Base-by-base conservation (phyloP, 208 protist species). In the Endotrypanum monterogeii region DNA sequence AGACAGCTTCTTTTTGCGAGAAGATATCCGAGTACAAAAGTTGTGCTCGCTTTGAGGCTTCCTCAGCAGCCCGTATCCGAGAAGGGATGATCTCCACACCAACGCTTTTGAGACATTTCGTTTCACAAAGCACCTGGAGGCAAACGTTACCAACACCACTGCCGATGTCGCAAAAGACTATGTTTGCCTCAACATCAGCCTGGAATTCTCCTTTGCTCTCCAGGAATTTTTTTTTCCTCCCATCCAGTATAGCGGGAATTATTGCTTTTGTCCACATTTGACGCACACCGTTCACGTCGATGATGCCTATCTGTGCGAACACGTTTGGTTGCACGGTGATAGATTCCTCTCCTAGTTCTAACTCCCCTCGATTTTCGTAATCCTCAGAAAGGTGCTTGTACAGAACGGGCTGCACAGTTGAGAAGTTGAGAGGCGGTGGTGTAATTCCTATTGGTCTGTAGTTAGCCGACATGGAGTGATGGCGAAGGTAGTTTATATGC, bases 151-250 rank as follows among this genome's bases (percentile, higher is more conserved):
- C 91, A 3, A 94, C 86, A 11, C 88, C 88, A 70, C 91, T 94
- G n/a, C 91, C 91, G 57, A 96, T 90, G 52, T 96, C 91, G 62
- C 91, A 96, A 60, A 96, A 96, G 12, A 94, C 89, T 30, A 86
- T 69, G 1, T 82, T 67, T 7, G 83, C 67, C 66, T 96, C 88
- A 14, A 93, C 25, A 41, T 85, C 73, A 3, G 57, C 76, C 71
- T 58, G 61, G 1, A 57, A 85, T 25, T 74, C 73, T 12, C 72
- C 48, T 50, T 78, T 60, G 6, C 76, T 84, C 56, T 73, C 48
- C 28, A 83, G 73, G 30, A 83, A 60, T 28, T 76, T 60, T 54
- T 18, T 35, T 50, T 61, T 62, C 18, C 66, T 41, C 12, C 60
- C 63, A 18, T 61, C 75, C 1, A 54, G 67, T 16, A 93, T 28